phyloP scores from a whole-genome alignment of 371 early-diverging fungal species.

The Haplosporangium sp. region DNA sequence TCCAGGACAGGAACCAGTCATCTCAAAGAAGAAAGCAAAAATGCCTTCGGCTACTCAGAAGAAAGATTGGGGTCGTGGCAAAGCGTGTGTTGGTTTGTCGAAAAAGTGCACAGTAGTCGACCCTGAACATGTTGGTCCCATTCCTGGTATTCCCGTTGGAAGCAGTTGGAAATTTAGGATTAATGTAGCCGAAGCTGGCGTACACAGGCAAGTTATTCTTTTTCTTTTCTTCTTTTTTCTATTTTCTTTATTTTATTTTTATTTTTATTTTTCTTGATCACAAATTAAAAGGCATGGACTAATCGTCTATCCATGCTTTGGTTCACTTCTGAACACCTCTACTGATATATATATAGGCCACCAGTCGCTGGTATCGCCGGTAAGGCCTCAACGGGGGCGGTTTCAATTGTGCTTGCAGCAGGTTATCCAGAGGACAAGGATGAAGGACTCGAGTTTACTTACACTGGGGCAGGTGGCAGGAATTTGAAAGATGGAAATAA shows the following conservation, averaged over 20 bases:
- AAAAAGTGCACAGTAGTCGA: not conserved
- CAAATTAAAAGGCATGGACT: no score
- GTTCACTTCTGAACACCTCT: no score
- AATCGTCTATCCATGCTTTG: no score
- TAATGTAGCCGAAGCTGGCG: not conserved
- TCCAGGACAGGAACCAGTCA: not conserved
- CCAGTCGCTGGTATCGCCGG: constrained; percentile 67
- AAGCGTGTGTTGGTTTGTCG: not conserved
- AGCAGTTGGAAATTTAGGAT: not conserved
- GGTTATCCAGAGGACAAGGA: constrained; percentile 54
- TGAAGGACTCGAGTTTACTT: no score
- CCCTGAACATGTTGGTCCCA: not conserved
- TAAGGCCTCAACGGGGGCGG: constrained; percentile 57
- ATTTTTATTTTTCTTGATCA: no score
- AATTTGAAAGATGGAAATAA: no score
- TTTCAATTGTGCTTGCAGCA: constrained; percentile 66
- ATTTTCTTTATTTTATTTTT: no score
- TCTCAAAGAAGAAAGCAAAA: not conserved
- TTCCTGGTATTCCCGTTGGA: not conserved
- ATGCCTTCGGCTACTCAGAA: not conserved
- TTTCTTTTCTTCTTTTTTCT: no score
- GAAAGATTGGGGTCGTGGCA: not conserved
- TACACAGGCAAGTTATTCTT: not conserved
- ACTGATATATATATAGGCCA: constrained; percentile 32
- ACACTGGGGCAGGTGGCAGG: no score